Percentiles rank a stretch among this genome's conserved stretches.
Conservation (phyloP, 345 rosid genomes). For the Bruguiera sexangula region DNA sequence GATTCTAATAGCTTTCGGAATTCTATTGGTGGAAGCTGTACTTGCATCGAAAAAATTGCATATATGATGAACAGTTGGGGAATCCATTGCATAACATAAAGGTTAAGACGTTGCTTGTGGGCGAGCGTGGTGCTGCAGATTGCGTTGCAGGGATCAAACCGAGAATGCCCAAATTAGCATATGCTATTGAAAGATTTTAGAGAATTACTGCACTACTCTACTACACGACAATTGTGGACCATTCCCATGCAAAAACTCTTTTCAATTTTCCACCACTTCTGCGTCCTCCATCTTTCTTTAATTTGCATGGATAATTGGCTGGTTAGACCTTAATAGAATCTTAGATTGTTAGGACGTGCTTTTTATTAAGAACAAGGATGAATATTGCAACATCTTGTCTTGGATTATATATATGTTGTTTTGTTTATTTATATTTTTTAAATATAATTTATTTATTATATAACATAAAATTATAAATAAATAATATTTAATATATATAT, state of each 20-base stretch:
- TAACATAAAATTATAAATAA: too few relatives aligned
- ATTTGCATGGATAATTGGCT: background rate
- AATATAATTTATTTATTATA: too few relatives aligned
- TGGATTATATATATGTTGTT: too few relatives aligned
- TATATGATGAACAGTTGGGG: constrained; percentile 6
- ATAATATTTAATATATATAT: too few relatives aligned
- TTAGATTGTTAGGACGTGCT: constrained; percentile 8
- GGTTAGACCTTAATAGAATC: constrained; percentile 11
- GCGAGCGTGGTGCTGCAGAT: constrained; percentile 62
- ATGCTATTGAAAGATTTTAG: background rate
- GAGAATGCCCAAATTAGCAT: constrained; percentile 17
- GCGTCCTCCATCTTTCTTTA: background rate
- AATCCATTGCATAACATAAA: constrained; percentile 45
- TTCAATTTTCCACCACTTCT: background rate
- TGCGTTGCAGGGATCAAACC: constrained; percentile 20
- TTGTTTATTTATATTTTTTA: too few relatives aligned
- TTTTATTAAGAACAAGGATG: background rate
- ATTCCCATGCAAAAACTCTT: constrained; percentile 1
- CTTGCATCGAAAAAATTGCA: background rate
- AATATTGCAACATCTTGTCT: background rate
- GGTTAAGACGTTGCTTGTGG: constrained; percentile 55
- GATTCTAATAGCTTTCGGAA: too few relatives aligned
- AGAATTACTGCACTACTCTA: constrained; percentile 24
- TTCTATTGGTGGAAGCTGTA: constrained; percentile 16
- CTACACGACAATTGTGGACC: constrained; percentile 27